Percentiles rank a stretch among this genome's conserved stretches.
phyloP scores from a whole-genome alignment of 2,329 filamentous ascomycete genomes.

The Verticillium dahliae region DNA sequence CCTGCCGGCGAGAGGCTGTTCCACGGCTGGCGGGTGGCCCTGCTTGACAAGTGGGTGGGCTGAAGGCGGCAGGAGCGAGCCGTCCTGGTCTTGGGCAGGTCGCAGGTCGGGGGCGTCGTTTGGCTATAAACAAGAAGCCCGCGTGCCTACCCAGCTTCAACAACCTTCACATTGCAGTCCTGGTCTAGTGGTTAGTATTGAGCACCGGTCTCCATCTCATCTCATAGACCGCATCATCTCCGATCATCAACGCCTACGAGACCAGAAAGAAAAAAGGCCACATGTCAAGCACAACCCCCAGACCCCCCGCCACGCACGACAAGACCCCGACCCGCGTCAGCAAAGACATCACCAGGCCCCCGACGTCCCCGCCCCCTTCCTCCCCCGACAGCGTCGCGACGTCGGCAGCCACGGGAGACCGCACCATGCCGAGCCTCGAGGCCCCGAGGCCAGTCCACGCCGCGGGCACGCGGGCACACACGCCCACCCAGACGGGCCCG shows the following conservation, averaged over 20 bases:
- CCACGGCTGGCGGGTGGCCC: conserved; percentile 60
- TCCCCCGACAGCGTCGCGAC: background rate
- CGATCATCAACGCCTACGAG: background rate
- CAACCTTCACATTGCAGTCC: too few relatives aligned
- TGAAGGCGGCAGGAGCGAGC: background rate
- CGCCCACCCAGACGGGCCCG: too few relatives aligned
- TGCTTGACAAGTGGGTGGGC: conserved; percentile 47
- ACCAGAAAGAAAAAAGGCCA: background rate
- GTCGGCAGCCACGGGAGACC: background rate
- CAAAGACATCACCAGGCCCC: background rate
- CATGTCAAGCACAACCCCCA: background rate
- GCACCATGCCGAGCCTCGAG: background rate
- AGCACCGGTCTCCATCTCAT: too few relatives aligned
- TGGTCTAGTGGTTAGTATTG: too few relatives aligned
- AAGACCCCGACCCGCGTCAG: background rate
- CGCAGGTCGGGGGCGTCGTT: too few relatives aligned
- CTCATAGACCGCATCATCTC: too few relatives aligned
- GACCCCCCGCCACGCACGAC: background rate
- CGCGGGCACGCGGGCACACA: too few relatives aligned
- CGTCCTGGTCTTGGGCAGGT: background rate
- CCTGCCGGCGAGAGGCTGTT: conserved; percentile 51
- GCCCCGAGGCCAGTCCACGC: background rate
- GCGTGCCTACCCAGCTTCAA: too few relatives aligned
- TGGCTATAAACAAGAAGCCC: background rate
- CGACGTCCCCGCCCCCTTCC: background rate